Conservation (phyloP, 805 yeast species). For the Scheffersomyces coipomensis region DNA sequence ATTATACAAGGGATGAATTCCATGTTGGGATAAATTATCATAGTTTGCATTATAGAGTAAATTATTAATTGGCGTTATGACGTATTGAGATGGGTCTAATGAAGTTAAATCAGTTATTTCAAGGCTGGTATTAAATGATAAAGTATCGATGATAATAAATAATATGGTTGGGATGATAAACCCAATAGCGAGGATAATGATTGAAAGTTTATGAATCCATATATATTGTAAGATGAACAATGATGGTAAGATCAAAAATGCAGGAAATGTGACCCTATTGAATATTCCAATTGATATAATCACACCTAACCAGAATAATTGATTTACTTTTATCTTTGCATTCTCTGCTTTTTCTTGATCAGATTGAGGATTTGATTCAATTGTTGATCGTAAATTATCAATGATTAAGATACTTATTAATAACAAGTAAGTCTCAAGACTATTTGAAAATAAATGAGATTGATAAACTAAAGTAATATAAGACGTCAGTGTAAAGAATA, state of each 20-base stretch:
- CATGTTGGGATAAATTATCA: constrained; percentile 71
- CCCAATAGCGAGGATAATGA: constrained; percentile 30
- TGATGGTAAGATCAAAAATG: constrained; percentile 68
- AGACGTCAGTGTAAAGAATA: constrained; percentile 51
- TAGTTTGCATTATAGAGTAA: constrained; percentile 62
- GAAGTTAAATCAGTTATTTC: neutral
- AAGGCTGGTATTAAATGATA: constrained; percentile 27
- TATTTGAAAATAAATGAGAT: constrained; percentile 86
- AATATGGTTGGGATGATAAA: constrained; percentile 29
- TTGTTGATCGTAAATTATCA: constrained; percentile 33
- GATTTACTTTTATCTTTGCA: neutral
- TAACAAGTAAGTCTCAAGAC: constrained; percentile 66
- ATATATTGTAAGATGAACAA: constrained; percentile 45
- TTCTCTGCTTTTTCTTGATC: neutral
- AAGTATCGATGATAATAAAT: constrained; percentile 57
- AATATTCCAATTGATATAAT: constrained; percentile 68
- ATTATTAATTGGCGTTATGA: constrained; percentile 77
- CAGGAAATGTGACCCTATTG: constrained; percentile 81
- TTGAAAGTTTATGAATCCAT: constrained; percentile 24
- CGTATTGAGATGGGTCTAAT: constrained; percentile 20
- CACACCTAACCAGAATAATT: constrained; percentile 40
- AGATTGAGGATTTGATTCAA: constrained; percentile 12
- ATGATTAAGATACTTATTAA: constrained; percentile 51
- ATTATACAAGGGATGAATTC: constrained; percentile 74
- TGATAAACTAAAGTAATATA: constrained; percentile 80